Conservation (phyloP, 345 rosid genomes). For the Aurinia saxatilis region DNA sequence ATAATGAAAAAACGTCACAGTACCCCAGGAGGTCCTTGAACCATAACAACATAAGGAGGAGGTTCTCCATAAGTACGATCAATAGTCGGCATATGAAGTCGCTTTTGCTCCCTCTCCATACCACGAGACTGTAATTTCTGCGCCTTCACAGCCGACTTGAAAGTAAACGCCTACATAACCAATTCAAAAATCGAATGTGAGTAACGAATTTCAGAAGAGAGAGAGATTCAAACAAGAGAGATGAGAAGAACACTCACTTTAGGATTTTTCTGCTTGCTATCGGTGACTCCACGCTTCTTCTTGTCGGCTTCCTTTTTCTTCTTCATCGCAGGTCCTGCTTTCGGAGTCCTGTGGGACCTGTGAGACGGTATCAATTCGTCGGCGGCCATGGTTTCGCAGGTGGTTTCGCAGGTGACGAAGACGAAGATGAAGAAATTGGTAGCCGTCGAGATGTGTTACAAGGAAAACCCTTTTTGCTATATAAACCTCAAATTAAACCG, state of each 20-base stretch:
- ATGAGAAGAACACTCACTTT: constrained; percentile 31
- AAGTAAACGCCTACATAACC: constrained; percentile 53
- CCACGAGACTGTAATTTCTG: constrained; percentile 56
- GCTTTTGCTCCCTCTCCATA: constrained; percentile 81
- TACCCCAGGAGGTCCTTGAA: constrained; percentile 93
- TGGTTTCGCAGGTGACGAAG: too few species aligned
- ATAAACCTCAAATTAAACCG: constrained; percentile 8
- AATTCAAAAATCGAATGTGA: not conserved
- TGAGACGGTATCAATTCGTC: constrained; percentile 41
- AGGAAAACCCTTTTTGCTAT: constrained; percentile 5
- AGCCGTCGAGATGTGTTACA: not conserved
- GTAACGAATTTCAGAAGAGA: not conserved
- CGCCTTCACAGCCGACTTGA: constrained; percentile 55
- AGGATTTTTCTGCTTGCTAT: constrained; percentile 50
- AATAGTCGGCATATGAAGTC: constrained; percentile 66
- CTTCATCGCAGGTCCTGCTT: constrained; percentile 62
- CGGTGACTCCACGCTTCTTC: constrained; percentile 36
- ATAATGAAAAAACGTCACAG: not conserved
- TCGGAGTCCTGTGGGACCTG: constrained; percentile 61
- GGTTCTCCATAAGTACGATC: constrained; percentile 81
- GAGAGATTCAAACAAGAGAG: not conserved
- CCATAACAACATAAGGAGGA: constrained; percentile 78
- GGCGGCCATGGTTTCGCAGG: constrained; percentile 35
- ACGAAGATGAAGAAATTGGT: constrained; percentile 5
- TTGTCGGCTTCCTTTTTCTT: constrained; percentile 45